Base-by-base conservation (phyloP, 257 asterid species). In the Forsythia suspensa region DNA sequence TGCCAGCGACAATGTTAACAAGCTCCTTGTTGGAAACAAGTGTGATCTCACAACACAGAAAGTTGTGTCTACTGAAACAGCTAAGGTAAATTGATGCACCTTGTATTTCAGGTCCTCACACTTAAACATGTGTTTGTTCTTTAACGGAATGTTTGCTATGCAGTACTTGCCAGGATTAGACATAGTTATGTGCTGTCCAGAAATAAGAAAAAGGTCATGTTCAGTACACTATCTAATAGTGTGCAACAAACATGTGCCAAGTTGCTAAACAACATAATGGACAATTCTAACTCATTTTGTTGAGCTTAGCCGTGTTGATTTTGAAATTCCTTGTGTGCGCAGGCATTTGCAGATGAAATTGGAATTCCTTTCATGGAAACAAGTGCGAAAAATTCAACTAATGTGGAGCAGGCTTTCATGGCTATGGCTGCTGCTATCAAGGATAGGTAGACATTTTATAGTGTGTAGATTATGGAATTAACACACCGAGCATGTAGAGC, bases 1-100 rank as follows among this genome's bases (percentile, higher is more conserved):
- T 82, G 98, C 98, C 6, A 92, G 97, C 82, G 98, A 93, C 78
- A 93, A 85, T 82, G 98, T 91, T 21, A 93, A 91, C 87, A 93
- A 93, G 87, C 98, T 93, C 78, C 91, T 93, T 57, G 97, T 93
- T 46, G 98, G 98, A 72, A 93, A 93, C 84, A 93, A 93, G 85
- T 83, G 89, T 52, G 98, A 93, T 84, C 97, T 93, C 74, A 88
- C 95, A 9, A 77, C 97, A 46, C 96, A 93, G 82, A 91, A 93
- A 86, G 98, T 85, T 71, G 98, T 91, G 71, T 82, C 94, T 6
- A 86, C 89, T 21, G 98, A 93, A 80, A 83, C 91, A 24, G 98
- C 96, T 8, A 83, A 93, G 98, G 98, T 93, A 61, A 61, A 80
- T 21, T 71, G 55, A 38, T 70, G 75, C 76, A 74, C 75, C 20